Evolutionary conservation across 2,329 filamentous ascomycete genomes (phyloP), one percentile per base, ranked within the genome.

Genomic region (Ploettnerulaceae sp.): DNA sequence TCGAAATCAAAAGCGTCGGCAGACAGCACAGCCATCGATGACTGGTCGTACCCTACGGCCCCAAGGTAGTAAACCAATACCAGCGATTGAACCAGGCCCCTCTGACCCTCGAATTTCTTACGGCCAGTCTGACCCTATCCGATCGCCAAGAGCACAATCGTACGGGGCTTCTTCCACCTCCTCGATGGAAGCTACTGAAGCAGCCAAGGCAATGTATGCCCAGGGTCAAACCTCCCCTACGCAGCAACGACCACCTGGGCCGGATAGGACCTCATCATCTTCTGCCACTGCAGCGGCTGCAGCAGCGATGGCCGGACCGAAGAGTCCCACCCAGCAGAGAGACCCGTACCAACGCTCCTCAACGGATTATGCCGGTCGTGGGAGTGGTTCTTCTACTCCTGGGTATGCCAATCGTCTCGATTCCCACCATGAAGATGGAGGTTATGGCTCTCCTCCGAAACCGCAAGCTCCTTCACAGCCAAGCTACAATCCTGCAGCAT

Each of bases 401-500:
- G 52, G 51, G 9, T 61, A 61, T 49, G 43, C 38, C 12, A 43
- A 33, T 38, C 53, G 51, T 18, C 52, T 56, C 20, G 55, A 59
- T 32, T 41, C 53, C 9, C 57, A 61, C 22, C 25, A 51, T 3
- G 57, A 62, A 51, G 55, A 54, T 32, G 33, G 31, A 32, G 47
- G 47, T 14, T 60, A 60, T 35, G 52, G 54, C 22, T 35, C 56
- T 29, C 51, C 60, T 28, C 64, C 65, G 25, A 66, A 65, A 32
- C 59, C 63, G 48, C 67, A 67, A 49, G 63, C 65, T 37, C 67
- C 69, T 12, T 68, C 74, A 52, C 79, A 83, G 56, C 72, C 80
- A 31, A 80, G 79, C 57, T 93, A 93, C 64, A 87, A 93, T 63
- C 87, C 87, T 21, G 80, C 79, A 18, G 83, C 84, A 53, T 93